Percentiles rank a stretch among this genome's conserved stretches.
These are phyloP conservation scores for Calvatia gigantea DNA, from an alignment of 768 basidiomycete species.

Conservation along the genomic window DNA sequence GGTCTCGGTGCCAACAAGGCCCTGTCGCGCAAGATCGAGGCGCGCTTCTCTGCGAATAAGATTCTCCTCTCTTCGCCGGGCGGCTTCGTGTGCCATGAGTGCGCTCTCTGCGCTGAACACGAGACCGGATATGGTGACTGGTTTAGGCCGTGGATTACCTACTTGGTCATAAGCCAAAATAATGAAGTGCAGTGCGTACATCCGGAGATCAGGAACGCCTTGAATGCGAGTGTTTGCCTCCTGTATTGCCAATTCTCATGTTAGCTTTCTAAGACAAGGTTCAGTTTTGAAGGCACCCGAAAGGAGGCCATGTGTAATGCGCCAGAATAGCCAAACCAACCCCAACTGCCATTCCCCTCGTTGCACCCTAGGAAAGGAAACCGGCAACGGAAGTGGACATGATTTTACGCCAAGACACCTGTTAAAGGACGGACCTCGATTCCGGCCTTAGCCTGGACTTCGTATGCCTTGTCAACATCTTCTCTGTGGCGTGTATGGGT, in stretches of 20 bases:
- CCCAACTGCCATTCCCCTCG: slow-evolving; percentile 49
- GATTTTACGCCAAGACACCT: neutral
- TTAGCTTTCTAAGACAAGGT: neutral
- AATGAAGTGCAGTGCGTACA: slow-evolving; percentile 43
- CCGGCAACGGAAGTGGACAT: neutral
- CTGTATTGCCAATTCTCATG: slow-evolving; percentile 30
- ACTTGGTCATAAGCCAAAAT: slow-evolving; percentile 12
- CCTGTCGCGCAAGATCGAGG: slow-evolving; percentile 68
- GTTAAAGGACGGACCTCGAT: slow-evolving; percentile 40
- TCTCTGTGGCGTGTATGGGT: slow-evolving; percentile 43
- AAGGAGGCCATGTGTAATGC: slow-evolving; percentile 70
- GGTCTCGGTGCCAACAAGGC: slow-evolving; percentile 77
- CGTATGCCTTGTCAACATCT: slow-evolving; percentile 56
- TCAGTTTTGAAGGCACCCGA: slow-evolving; percentile 42
- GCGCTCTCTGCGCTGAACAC: slow-evolving; percentile 76
- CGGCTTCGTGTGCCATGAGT: slow-evolving; percentile 64
- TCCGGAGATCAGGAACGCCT: slow-evolving; percentile 71
- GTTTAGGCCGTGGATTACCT: neutral
- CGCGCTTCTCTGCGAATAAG: slow-evolving; percentile 69
- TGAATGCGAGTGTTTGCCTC: slow-evolving; percentile 78
- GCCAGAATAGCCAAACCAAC: slow-evolving; percentile 57
- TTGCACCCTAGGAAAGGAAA: slow-evolving; percentile 42
- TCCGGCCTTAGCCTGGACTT: slow-evolving; percentile 56
- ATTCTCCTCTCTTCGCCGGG: slow-evolving; percentile 65
- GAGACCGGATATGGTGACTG: slow-evolving; percentile 64